Conservation (phyloP, 495 filamentous ascomycete genomes). For the Penicillium longicatenatum region DNA sequence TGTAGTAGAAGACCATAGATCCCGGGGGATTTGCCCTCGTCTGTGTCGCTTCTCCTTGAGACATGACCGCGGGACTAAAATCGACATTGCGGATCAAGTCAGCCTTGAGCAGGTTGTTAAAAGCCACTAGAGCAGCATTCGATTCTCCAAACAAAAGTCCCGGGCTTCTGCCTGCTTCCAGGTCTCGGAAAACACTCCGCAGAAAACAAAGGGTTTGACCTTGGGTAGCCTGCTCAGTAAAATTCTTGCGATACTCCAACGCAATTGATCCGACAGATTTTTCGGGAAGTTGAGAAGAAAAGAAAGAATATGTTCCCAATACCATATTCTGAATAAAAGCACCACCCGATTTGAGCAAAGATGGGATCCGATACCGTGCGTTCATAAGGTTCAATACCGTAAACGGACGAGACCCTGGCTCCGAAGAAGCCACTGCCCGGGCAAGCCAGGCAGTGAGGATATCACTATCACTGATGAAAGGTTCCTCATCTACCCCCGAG, state of each 20-base stretch:
- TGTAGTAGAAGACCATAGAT: constrained; percentile 22
- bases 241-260: constrained; percentile 15
- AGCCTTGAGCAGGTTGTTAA: constrained; percentile 24
- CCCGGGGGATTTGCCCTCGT: constrained; percentile 18
- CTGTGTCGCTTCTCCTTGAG: constrained; percentile 11
- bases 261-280: constrained; percentile 16
- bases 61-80: constrained; percentile 16
- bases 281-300: constrained; percentile 9
- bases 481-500: not conserved
- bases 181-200: constrained; percentile 10
- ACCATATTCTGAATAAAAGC: constrained; percentile 25
- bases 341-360: constrained; percentile 9
- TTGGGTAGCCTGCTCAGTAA: constrained; percentile 16
- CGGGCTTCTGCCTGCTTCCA: constrained; percentile 7
- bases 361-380: constrained; percentile 12
- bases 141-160: constrained; percentile 18
- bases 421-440: constrained; percentile 8
- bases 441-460: constrained; percentile 20
- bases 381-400: constrained; percentile 18
- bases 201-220: constrained; percentile 14
- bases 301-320: constrained; percentile 19
- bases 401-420: constrained; percentile 13
- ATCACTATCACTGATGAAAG: constrained; percentile 20
- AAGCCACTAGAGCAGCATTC: constrained; percentile 7
- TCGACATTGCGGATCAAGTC: constrained; percentile 17